Evolutionary conservation across 2,329 filamentous ascomycete species (phyloP), one percentile per base, ranked within the genome.

Genomic region (Apiospora saccharicola): DNA sequence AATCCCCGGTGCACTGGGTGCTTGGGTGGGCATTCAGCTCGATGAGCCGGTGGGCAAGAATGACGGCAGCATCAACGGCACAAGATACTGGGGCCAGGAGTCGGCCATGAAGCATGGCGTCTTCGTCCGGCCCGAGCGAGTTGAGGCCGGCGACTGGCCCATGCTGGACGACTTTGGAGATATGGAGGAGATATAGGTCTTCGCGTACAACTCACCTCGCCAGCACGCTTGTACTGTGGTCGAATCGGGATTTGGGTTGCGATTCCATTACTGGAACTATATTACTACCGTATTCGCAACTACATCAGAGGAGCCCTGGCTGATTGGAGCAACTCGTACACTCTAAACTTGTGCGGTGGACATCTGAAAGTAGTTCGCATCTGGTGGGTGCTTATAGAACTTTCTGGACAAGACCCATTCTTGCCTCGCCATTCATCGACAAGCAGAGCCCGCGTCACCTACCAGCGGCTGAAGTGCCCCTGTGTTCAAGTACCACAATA

Each of bases 31-130:
- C 53, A 85, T 96, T 70, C 87, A 88, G 76, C 87, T 95, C 70
- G 93, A 96, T 80, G 93, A 96, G 82, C 93, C 94, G 1, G 92
- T 92, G 61, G 94, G 93, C 71, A 94, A 93, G 85, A 96, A 96
- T 79, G 93, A 96, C 80, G 94, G 94, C 73, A 91, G 90, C 77
- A 90, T 95, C 76, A 86, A 85, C 57, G 88, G 87, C 10, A 90
- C 85, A 75, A 86, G 90, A 75, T 96, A 95, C 83, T 96, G 94
- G 87, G 90, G 89, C 51, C 81, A 87, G 72, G 85, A 89, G 69
- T 91, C 90, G 71, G 80, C 85, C 74, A 83, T 90, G 73, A 95
- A 94, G 81, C 90, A 90, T 77, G 94, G 94, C 46, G 91, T 94
- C 26, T 94, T 96, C 82, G 93, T 95, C 43, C 87, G 93, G 75